Evolutionary conservation across 2,329 filamentous ascomycete species (phyloP), one percentile per base, ranked within the genome.

Genomic region (Aureobasidium sp.): DNA sequence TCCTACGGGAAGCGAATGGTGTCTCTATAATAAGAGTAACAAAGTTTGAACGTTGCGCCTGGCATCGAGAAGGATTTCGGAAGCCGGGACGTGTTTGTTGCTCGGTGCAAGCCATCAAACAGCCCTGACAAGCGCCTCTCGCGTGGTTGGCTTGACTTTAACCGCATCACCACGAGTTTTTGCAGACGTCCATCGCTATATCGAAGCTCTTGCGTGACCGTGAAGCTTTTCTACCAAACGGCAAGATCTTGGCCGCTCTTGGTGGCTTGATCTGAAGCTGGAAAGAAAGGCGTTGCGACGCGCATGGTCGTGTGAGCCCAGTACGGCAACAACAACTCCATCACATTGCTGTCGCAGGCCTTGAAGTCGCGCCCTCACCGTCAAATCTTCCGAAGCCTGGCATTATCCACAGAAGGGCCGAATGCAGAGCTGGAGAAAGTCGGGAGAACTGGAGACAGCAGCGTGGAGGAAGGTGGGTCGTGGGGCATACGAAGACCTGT

Each of bases 371-470:
- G 7, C 27, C 17, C 27, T 33, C n/a, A 24, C 14, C 17, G 17
- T 48, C 54, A 59, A 48, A 47, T 59, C 54, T 47, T 59, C 54
- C 54, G 44, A 33, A 37, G 15, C 11, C 27, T 37, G 31, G 29
- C 42, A 59, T 59, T 59, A 59, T 59, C 54, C 54, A 47, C 42
- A 59, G 54, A 59, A 59, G 54, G 54, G 31, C 54, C 54, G 54
- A 59, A 37, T 47, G 4, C 54, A 59, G 54, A 59, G 35, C 68
- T 88, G 15, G 78, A 78, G 49, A 81, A 82, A 64, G 70, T 88
- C 2, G 83, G 86, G 70, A 74, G 70, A 15, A 57, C 70, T 88
- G 3, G 83, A 86, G 70, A 74, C 70, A 12, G 15, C 9, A 73
- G 78, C 65, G 67, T 79, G 39, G 74, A 74, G 60, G 71, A 74